Evolutionary conservation across 768 basidiomycete genomes (phyloP).

Genomic region (Agaricus blazei): DNA sequence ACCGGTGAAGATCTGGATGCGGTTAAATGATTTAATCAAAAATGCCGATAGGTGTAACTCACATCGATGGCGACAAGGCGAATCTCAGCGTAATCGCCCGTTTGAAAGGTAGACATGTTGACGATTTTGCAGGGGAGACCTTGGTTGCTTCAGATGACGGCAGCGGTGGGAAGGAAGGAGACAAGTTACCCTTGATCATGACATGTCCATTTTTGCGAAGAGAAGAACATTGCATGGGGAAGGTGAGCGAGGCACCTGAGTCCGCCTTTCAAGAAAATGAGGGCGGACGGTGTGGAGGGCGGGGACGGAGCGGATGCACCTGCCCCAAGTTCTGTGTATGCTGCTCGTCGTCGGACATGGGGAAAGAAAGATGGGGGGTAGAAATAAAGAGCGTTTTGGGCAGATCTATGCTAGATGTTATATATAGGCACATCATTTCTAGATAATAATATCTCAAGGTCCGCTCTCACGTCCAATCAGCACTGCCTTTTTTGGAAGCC

Average conservation of each 20-base stretch:
- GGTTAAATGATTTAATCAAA: conserved; percentile 1
- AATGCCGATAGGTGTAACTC: conserved; percentile 27
- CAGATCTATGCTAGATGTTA: conserved; percentile 1
- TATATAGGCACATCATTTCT: conserved; percentile 6
- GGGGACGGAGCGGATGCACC: conserved; percentile 32
- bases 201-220: conserved; percentile 92
- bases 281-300: conserved; percentile 3
- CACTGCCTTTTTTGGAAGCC: conserved; percentile 2
- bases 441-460: conserved; percentile 33
- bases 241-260: conserved; percentile 76
- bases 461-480: conserved; percentile 19
- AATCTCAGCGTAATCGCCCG: conserved; percentile 99
- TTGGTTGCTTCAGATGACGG: conserved; percentile 20
- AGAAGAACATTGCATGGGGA: conserved; percentile 93
- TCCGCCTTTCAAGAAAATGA: conserved; percentile 38
- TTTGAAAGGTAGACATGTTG: conserved; percentile 99
- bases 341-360: conserved; percentile 86
- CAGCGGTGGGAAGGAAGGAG: background rate
- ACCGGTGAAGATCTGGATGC: conserved; percentile 88
- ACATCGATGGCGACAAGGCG: conserved; percentile 97
- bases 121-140: conserved; percentile 97
- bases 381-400: conserved; percentile 8
- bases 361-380: conserved; percentile 17
- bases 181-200: conserved; percentile 78
- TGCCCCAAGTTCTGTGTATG: conserved; percentile 87